Conservation (phyloP, 768 basidiomycete genomes). For the Trametes gibbosa region DNA sequence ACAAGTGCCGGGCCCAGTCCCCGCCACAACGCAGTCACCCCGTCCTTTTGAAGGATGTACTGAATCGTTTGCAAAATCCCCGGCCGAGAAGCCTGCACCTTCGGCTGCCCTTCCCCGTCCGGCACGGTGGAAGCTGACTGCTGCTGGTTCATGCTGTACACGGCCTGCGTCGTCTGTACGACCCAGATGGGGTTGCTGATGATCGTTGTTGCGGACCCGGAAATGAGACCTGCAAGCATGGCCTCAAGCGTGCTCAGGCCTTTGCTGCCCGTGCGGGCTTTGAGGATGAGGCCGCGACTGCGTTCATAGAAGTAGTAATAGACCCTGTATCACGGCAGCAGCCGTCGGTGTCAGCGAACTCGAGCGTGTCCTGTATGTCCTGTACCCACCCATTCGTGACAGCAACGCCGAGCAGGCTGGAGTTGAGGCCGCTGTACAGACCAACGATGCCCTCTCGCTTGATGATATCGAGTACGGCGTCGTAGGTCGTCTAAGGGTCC, state of each 20-base stretch:
- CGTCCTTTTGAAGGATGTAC: conserved; percentile 70
- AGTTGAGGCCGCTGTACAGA: conserved; percentile 83
- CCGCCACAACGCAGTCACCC: conserved; percentile 83
- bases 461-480: conserved; percentile 71
- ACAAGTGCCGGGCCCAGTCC: conserved; percentile 93
- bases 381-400: conserved; percentile 80
- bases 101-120: conserved; percentile 7
- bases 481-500: conserved; percentile 51
- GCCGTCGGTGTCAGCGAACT: conserved; percentile 96
- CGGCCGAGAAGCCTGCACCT: conserved; percentile 27
- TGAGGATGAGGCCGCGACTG: conserved; percentile 53
- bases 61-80: conserved; percentile 56
- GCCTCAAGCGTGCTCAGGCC: conserved; percentile 84
- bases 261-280: conserved; percentile 53
- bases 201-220: conserved; percentile 86
- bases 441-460: conserved; percentile 82
- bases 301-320: conserved; percentile 94
- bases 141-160: conserved; percentile 46
- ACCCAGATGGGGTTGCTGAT: conserved; percentile 97
- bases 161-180: conserved; percentile 86
- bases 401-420: conserved; percentile 86
- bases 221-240: conserved; percentile 83
- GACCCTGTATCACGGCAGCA: conserved; percentile 52
- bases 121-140: neutral
- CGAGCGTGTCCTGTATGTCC: conserved; percentile 46